Conservation (phyloP, 805 yeast genomes). For the Spathaspora sp. region DNA sequence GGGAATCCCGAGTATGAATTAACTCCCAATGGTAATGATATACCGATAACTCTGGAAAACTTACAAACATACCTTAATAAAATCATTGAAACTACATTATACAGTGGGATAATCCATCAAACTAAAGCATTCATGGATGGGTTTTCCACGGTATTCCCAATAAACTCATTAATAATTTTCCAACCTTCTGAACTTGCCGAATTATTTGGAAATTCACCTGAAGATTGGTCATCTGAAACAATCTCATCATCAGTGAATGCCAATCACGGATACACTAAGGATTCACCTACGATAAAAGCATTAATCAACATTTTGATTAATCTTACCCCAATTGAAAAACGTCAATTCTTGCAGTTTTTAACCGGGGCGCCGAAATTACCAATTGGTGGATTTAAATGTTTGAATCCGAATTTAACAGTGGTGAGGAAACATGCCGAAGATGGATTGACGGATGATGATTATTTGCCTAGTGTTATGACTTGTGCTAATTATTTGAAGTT, state of each 20-base stretch:
- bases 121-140: conserved; percentile 71
- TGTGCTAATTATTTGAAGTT: conserved; percentile 92
- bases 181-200: conserved; percentile 69
- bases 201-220: conserved; percentile 73
- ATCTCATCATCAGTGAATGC: conserved; percentile 64
- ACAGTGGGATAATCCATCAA: conserved; percentile 62
- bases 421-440: conserved; percentile 81
- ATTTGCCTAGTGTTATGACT: conserved; percentile 96
- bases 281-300: conserved; percentile 58
- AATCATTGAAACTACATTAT: conserved; percentile 58
- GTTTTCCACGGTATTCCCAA: conserved; percentile 80
- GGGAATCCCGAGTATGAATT: conserved; percentile 66
- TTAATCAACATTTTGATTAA: conserved; percentile 59
- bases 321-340: conserved; percentile 52
- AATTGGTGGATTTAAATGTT: conserved; percentile 83
- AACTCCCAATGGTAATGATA: conserved; percentile 50
- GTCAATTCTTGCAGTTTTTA: conserved; percentile 77
- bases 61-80: conserved; percentile 52
- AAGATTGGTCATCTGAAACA: conserved; percentile 79
- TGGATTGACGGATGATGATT: conserved; percentile 65
- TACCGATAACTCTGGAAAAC: conserved; percentile 48
- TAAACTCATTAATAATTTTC: conserved; percentile 64
- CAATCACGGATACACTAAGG: conserved; percentile 83
- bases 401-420: conserved; percentile 81
- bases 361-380: conserved; percentile 95